Conservation (phyloP, 1,284 basidiomycete genomes). For the Boletus holoroseus region DNA sequence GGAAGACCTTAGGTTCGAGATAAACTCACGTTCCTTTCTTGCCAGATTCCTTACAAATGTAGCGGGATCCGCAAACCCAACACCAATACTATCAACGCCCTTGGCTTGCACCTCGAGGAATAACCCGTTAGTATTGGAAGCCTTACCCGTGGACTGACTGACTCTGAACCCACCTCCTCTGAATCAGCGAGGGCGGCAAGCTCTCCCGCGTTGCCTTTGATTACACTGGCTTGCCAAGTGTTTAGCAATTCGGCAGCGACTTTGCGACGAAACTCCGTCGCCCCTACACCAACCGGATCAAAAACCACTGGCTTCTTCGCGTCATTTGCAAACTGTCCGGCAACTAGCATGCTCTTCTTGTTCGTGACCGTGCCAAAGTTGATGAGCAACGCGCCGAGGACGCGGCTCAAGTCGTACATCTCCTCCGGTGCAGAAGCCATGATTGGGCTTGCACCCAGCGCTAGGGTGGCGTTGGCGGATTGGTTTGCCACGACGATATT, state of each 20-base stretch:
- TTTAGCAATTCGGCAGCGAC: slow-evolving; percentile 71
- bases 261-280: slow-evolving; percentile 66
- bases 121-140: neutral
- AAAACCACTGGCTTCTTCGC: slow-evolving; percentile 80
- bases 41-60: slow-evolving; percentile 70
- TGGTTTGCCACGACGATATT: slow-evolving; percentile 89
- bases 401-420: slow-evolving; percentile 72
- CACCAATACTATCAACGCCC: slow-evolving; percentile 84
- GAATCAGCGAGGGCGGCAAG: slow-evolving; percentile 75
- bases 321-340: slow-evolving; percentile 67
- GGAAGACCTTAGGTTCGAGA: neutral
- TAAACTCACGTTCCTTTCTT: slow-evolving; percentile 62
- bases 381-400: slow-evolving; percentile 70
- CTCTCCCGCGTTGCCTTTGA: slow-evolving; percentile 95
- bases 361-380: slow-evolving; percentile 85
- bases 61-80: slow-evolving; percentile 71
- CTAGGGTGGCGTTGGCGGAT: slow-evolving; percentile 88
- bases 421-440: slow-evolving; percentile 86
- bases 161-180: slow-evolving; percentile 49
- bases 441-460: slow-evolving; percentile 86
- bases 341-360: slow-evolving; percentile 77
- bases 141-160: neutral
- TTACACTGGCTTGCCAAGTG: slow-evolving; percentile 82
- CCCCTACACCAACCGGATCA: slow-evolving; percentile 92
- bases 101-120: slow-evolving; percentile 55